Evolutionary conservation across 192 early-diverging fungal species (phyloP).

Genomic region (Chytriomyces sp.): DNA sequence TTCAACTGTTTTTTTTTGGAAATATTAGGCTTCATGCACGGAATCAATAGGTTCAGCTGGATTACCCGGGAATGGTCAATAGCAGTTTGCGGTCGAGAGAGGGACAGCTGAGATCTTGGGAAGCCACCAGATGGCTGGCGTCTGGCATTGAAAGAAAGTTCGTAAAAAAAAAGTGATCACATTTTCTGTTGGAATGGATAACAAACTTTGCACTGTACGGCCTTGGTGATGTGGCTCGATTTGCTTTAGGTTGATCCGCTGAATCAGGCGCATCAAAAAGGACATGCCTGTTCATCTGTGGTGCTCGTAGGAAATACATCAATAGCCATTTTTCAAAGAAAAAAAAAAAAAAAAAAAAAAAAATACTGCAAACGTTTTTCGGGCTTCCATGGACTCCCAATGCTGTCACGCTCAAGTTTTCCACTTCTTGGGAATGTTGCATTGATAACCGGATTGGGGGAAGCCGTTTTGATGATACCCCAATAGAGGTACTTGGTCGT

Average conservation of each 20-base stretch:
- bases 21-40: background rate
- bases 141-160: background rate
- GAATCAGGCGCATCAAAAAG: conserved; percentile 17
- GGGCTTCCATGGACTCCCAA: background rate
- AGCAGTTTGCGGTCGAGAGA: conserved; percentile 14
- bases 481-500: conserved; percentile 9
- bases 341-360: background rate
- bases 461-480: background rate
- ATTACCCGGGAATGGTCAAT: background rate
- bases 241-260: background rate
- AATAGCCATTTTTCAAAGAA: background rate
- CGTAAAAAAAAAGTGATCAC: background rate
- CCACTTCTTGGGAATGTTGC: background rate
- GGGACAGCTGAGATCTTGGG: background rate
- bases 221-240: background rate
- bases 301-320: background rate
- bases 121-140: conserved; percentile 19
- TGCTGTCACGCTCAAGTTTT: background rate
- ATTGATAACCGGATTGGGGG: conserved; percentile 11
- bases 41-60: background rate
- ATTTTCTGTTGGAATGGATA: background rate
- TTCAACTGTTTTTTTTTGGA: background rate
- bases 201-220: conserved; percentile 28
- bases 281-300: conserved; percentile 24
- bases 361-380: conserved; percentile 6